Percentiles rank a stretch among this genome's conserved stretches.
Evolutionary conservation across 345 rosid species (phyloP).

Genomic region (Balakata baccata): DNA sequence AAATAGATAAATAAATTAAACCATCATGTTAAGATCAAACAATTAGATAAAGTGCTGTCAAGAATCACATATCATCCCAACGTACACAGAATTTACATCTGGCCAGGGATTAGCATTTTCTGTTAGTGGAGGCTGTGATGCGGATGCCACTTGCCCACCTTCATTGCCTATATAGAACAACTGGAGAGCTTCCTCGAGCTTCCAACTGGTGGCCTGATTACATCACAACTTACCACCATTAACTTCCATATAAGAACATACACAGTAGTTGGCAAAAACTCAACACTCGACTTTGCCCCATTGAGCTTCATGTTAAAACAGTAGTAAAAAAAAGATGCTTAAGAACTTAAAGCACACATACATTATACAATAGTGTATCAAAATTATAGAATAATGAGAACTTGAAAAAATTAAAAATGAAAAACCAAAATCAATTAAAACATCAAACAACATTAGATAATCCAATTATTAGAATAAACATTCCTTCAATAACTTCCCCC

Average conservation of each 20-base stretch:
- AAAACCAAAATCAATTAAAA: not conserved
- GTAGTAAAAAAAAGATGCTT: not conserved
- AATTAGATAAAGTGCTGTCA: not conserved
- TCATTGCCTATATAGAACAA: conserved; percentile 87
- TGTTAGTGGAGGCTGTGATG: conserved; percentile 39
- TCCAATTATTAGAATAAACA: not conserved
- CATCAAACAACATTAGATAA: not conserved
- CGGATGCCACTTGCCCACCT: conserved; percentile 39
- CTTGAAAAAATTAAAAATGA: not conserved
- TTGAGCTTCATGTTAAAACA: not conserved
- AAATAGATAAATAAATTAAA: conserved; percentile 7
- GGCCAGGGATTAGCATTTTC: conserved; percentile 28
- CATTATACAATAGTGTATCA: not conserved
- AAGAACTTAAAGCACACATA: not conserved
- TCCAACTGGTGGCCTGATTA: conserved; percentile 91
- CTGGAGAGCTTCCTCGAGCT: conserved; percentile 93
- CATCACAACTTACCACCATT: conserved; percentile 13
- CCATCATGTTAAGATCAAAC: not conserved
- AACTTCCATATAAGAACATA: conserved; percentile 2
- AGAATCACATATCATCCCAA: not conserved
- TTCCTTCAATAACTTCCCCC: not conserved
- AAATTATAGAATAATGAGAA: not conserved
- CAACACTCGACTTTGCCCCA: not conserved
- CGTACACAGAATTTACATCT: conserved; percentile 47
- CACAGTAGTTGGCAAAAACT: not conserved